phyloP scores from a whole-genome alignment of 345 rosid species.

The Trapa incisa region DNA sequence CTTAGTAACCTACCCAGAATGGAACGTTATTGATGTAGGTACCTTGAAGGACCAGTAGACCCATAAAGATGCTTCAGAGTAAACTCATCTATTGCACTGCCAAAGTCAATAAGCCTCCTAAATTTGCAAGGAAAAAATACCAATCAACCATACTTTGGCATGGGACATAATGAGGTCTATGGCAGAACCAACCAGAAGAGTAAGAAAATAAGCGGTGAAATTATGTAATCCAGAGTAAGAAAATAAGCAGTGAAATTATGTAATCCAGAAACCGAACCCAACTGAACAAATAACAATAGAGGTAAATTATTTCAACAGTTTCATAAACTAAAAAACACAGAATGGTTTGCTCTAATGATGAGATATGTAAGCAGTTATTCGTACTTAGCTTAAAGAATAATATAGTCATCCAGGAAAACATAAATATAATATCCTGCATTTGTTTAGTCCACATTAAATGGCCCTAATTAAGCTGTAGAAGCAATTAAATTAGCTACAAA shows the following conservation, averaged over 20 bases:
- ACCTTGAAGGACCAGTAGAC: constrained; percentile 84
- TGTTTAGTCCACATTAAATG: not conserved
- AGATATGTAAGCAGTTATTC: not conserved
- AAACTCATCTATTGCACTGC: constrained; percentile 82
- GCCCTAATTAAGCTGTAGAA: not conserved
- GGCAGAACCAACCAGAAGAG: not conserved
- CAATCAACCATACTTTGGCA: constrained; percentile 5
- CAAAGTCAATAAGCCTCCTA: constrained; percentile 96
- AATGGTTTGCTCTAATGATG: not conserved
- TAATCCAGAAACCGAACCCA: not conserved
- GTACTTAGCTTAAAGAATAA: not conserved
- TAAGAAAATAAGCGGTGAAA: not conserved
- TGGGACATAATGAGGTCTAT: not conserved
- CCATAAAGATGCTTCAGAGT: constrained; percentile 73
- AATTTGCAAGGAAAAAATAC: constrained; percentile 13
- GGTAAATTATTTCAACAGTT: not conserved
- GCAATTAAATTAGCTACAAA: not conserved
- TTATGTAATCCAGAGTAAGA: not conserved
- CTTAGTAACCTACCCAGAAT: constrained; percentile 4
- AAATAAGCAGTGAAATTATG: no score
- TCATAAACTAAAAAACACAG: not conserved
- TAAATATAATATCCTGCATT: not conserved
- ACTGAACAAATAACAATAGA: not conserved
- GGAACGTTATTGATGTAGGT: constrained; percentile 13
- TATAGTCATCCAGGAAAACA: not conserved